Conservation (phyloP, 805 yeast species). For the Candida succiphila region DNA sequence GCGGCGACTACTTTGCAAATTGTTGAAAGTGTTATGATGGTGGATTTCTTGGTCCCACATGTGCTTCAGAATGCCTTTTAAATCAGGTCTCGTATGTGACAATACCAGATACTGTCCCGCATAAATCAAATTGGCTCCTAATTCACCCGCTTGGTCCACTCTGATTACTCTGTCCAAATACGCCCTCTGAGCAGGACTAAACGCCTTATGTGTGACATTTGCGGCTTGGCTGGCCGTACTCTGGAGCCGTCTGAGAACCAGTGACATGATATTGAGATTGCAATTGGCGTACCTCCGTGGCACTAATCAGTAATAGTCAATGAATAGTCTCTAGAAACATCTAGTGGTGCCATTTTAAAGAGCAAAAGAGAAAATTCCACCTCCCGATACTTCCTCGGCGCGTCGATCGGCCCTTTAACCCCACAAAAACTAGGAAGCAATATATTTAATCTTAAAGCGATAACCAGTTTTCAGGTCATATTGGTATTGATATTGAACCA, state of each 20-base stretch:
- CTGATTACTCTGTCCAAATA: slow-evolving; percentile 67
- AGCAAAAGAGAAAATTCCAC: too few species aligned
- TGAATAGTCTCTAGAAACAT: too few species aligned
- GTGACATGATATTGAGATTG: slow-evolving; percentile 4
- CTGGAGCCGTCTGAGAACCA: slow-evolving; percentile 8
- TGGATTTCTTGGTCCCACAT: slow-evolving; percentile 98
- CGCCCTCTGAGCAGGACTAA: slow-evolving; percentile 49
- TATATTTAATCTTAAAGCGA: too few species aligned
- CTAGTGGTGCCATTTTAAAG: too few species aligned
- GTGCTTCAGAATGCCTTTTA: slow-evolving; percentile 74
- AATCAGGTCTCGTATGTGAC: slow-evolving; percentile 57
- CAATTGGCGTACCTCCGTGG: too few species aligned
- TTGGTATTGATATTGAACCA: too few species aligned
- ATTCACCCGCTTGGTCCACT: slow-evolving; percentile 97
- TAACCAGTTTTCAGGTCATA: too few species aligned
- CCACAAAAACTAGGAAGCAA: too few species aligned
- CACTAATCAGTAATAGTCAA: too few species aligned
- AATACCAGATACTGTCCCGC: slow-evolving; percentile 81
- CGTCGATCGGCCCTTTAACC: too few species aligned
- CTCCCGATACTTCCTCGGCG: too few species aligned
- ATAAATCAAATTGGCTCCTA: slow-evolving; percentile 91
- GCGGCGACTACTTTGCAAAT: slow-evolving; percentile 61
- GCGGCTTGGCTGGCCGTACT: slow-evolving; percentile 8
- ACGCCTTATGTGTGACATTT: slow-evolving; percentile 16
- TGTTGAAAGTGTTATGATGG: slow-evolving; percentile 80